Percentiles rank a stretch among this genome's conserved stretches.
These are phyloP conservation scores for Talaromyces verruculosus DNA, from an alignment of 2,329 filamentous ascomycete genomes.

Conservation along the genomic window DNA sequence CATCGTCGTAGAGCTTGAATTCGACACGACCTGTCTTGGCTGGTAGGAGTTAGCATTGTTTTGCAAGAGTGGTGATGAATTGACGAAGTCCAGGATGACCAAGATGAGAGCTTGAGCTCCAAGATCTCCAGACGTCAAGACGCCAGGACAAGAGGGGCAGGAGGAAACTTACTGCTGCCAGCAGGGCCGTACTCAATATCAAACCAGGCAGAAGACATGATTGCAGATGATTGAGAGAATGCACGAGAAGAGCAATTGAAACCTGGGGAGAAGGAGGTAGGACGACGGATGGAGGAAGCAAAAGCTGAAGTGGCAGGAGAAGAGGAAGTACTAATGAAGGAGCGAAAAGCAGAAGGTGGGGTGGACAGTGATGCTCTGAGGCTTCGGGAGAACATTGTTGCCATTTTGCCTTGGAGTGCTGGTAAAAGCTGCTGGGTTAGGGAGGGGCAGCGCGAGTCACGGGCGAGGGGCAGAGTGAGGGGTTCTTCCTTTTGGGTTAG, in stretches of 20 bases:
- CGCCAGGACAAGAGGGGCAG: conserved; percentile 1
- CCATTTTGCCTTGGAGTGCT: conserved; percentile 22
- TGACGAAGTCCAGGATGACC: not conserved
- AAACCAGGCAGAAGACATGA: conserved; percentile 75
- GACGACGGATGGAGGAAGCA: conserved; percentile 26
- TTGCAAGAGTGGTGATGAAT: not conserved
- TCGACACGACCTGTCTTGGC: conserved; percentile 76
- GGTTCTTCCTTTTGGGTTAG: not conserved
- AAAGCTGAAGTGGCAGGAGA: conserved; percentile 35
- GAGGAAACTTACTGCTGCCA: conserved; percentile 33
- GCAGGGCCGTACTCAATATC: conserved; percentile 62
- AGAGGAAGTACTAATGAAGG: conserved; percentile 35
- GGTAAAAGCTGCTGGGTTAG: not conserved
- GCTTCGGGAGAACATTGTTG: conserved; percentile 44
- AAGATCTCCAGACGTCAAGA: not conserved
- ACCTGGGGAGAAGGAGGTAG: not conserved
- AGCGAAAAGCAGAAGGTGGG: conserved; percentile 47
- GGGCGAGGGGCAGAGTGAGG: conserved; percentile 22
- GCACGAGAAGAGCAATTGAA: conserved; percentile 42
- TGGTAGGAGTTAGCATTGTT: conserved; percentile 40
- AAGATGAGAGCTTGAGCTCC: conserved; percentile 8
- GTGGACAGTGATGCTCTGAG: conserved; percentile 40
- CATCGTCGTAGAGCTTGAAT: conserved; percentile 83
- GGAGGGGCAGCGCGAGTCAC: conserved; percentile 22
- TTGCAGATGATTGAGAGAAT: conserved; percentile 66